Evolutionary conservation across 2,329 filamentous ascomycete species (phyloP).

Genomic region (Fusarium austroafricanum): DNA sequence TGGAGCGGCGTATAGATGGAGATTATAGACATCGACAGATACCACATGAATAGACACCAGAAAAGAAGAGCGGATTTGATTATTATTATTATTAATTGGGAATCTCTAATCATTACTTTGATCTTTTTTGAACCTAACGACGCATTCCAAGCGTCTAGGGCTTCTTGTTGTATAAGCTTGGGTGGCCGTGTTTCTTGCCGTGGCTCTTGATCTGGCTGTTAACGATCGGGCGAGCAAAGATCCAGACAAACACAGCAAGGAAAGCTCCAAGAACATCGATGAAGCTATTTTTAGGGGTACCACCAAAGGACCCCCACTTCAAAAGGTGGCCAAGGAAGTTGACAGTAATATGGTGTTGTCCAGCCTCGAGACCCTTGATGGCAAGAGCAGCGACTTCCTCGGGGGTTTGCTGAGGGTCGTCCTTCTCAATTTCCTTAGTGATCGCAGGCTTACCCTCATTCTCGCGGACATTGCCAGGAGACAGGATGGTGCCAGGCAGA

Average conservation of each 20-base stretch:
- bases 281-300: slow-evolving; percentile 67
- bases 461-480: slow-evolving; percentile 80
- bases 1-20: slow-evolving; percentile 66
- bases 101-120: slow-evolving; percentile 26
- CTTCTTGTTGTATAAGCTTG: slow-evolving; percentile 58
- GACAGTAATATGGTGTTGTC: slow-evolving; percentile 83
- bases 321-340: slow-evolving; percentile 78
- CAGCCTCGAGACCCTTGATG: slow-evolving; percentile 80
- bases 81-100: slow-evolving; percentile 34
- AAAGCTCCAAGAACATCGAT: slow-evolving; percentile 68
- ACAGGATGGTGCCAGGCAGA: slow-evolving; percentile 84
- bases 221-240: slow-evolving; percentile 67
- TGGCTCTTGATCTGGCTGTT: slow-evolving; percentile 68
- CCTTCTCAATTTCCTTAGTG: slow-evolving; percentile 81
- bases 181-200: slow-evolving; percentile 69
- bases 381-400: slow-evolving; percentile 79
- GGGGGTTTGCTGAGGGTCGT: slow-evolving; percentile 82
- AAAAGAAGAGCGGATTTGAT: slow-evolving; percentile 7
- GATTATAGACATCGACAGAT: slow-evolving; percentile 31
- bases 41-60: slow-evolving; percentile 29
- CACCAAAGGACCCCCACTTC: slow-evolving; percentile 70
- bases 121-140: not conserved
- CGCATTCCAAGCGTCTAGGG: slow-evolving; percentile 11
- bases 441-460: slow-evolving; percentile 82
- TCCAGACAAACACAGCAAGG: slow-evolving; percentile 65